Evolutionary conservation across 192 early-diverging fungal genomes (phyloP), one percentile per base, ranked within the genome.

Genomic region (Powellomyces hirtus): DNA sequence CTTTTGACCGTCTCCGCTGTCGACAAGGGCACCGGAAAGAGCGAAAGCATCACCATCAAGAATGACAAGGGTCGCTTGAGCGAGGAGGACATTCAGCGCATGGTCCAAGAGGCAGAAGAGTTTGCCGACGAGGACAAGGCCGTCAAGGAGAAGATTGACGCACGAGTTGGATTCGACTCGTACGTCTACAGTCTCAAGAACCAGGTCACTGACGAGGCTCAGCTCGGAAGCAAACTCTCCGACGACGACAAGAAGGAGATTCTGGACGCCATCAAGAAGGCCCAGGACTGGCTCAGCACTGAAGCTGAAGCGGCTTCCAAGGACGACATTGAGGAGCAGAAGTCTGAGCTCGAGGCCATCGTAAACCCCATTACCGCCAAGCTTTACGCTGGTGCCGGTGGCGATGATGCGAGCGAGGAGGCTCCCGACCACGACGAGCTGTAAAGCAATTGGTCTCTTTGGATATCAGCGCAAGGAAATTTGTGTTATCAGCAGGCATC

Each of bases 311-410:
- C 89, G 29, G 94, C 95, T 62, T 86, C 90, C 71, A 96, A 96
- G 88, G 96, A 98, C 77, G 96, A 98, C 79, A 86, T 96, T 82
- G 94, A 97, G 62, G 94, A 96, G 82, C 92, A 93, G 84, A 92
- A 92, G 79, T 85, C 89, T 74, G 94, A 95, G 79, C 77, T 98
- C 66, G 94, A 98, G 84, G 84, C 89, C 29, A 74, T 96, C 59
- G 91, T 97, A 52, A 96, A 95, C 85, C 94, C 95, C 61, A 94
- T 98, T 76, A 90, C 91, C 53, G 77, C 88, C 80, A 98, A 97
- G 86, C 81, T 97, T 31, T 96, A 97, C 75, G 80, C 78, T 36
- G 75, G 79, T 40, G 83, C 75, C 52, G 85, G 82, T 73, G 76
- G 78, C 55, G 63, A 57, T 14, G 75, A 45, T 40, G 76, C 64